These are phyloP conservation scores for Clonostachys sp. DNA, from an alignment of 2,329 filamentous ascomycete species.

Conservation along the genomic window DNA sequence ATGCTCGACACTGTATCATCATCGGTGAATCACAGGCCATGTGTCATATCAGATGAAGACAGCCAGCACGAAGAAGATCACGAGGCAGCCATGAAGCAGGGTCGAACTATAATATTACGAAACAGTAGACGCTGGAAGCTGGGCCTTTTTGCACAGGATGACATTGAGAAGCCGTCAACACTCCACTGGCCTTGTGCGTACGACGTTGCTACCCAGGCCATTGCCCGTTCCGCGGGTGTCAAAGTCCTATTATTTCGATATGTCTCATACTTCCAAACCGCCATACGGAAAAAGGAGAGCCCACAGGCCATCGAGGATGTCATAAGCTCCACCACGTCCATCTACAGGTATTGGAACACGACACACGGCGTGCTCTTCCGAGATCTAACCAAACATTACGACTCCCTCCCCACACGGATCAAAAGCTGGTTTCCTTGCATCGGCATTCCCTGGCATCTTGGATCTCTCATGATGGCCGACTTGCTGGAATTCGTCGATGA, in stretches of 20 bases:
- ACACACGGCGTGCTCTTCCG: constrained; percentile 46
- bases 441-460: constrained; percentile 53
- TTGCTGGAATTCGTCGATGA: constrained; percentile 45
- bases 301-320: constrained; percentile 38
- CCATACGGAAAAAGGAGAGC: constrained; percentile 32
- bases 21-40: constrained; percentile 37
- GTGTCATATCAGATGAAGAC: constrained; percentile 32
- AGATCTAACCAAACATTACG: constrained; percentile 44
- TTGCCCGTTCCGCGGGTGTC: constrained; percentile 49
- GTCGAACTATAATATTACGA: constrained; percentile 7
- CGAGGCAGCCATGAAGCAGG: constrained; percentile 6
- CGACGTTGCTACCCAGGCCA: constrained; percentile 40
- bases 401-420: constrained; percentile 43
- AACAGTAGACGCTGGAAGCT: constrained; percentile 17
- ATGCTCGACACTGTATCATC: constrained; percentile 56
- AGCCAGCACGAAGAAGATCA: constrained; percentile 25
- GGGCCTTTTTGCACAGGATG: constrained; percentile 25
- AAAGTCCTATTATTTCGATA: constrained; percentile 56
- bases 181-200: constrained; percentile 50
- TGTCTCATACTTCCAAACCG: constrained; percentile 48
- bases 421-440: constrained; percentile 58
- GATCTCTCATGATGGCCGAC: constrained; percentile 48
- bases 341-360: constrained; percentile 51
- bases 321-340: constrained; percentile 38
- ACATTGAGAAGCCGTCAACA: constrained; percentile 12